Conservation (phyloP, 139 green algal genomes). For the Chlorella sp. region DNA sequence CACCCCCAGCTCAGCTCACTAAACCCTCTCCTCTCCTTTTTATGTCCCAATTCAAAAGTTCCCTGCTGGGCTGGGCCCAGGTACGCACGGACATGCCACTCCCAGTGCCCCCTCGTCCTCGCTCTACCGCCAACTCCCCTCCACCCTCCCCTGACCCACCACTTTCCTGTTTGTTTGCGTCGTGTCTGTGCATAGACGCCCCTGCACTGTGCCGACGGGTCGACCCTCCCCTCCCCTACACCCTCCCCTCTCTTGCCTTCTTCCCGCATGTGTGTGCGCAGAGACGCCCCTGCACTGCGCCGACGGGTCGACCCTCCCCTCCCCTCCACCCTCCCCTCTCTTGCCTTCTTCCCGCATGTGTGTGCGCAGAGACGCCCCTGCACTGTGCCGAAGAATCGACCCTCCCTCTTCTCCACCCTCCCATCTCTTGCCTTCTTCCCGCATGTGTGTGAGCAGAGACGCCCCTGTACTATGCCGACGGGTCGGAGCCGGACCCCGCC, state of each 20-base stretch:
- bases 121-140: no score
- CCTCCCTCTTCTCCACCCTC: neutral
- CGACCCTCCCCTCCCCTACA: neutral
- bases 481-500: slow-evolving; percentile 41
- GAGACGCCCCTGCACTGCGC: slow-evolving; percentile 72
- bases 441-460: slow-evolving; percentile 40
- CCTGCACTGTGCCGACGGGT: slow-evolving; percentile 69
- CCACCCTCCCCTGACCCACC: neutral
- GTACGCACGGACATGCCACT: no score
- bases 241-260: neutral
- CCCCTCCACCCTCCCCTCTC: neutral
- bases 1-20: no score
- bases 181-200: slow-evolving; percentile 53
- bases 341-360: neutral
- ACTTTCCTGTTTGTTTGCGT: neutral
- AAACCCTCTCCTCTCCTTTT: no score
- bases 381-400: slow-evolving; percentile 64
- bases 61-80: no score
- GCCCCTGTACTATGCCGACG: slow-evolving; percentile 72
- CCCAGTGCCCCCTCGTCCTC: no score
- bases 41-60: no score
- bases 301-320: slow-evolving; percentile 52
- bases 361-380: slow-evolving; percentile 63
- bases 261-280: neutral
- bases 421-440: neutral